Base-by-base conservation (phyloP, 176 grass and related monocot species). In the Juncus inflexus region DNA sequence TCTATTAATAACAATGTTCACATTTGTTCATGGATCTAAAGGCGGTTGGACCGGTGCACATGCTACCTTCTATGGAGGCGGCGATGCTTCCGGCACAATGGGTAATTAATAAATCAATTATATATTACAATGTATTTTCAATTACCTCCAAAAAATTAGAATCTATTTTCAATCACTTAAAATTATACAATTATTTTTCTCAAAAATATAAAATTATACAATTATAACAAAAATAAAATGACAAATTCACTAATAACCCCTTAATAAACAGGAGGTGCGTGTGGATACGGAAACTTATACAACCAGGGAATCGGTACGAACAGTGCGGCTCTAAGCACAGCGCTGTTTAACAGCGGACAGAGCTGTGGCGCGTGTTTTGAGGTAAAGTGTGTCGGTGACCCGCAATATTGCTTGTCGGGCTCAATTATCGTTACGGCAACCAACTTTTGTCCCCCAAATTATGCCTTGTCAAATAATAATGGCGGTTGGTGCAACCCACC, bases 231-330 rank as follows among this genome's bases (percentile, higher is more conserved):
- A 10, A 61, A 8, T 65, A 2, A 7, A 64, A 16, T 15, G 40
- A 3, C 0, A 12, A 67, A 11, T 13, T 70, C 39, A 59, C 39
- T 42, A 12, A 12, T 35, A 50, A 50, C 6, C 12, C 6, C 54
- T 12, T 71, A 38, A 36, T 36, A 42, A 71, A 56, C 70, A 96
- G 92, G 92, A 71, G 92, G 92, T 8, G 92, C 92, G 3, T 96
- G 92, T 79, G 92, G 92, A 10, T 96, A 96, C 51, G 92, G 92
- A 12, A 90, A 96, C 76, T 70, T 96, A 80, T 88, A 96, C 82
- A 91, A 80, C 69, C 50, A 69, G 1, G 92, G 92, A 38, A 88
- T 86, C 43, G 92, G 92, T 15, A 97, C 87, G 5, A 91, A 81
- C 85, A 86, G 87, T 8, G 92, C 92, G 49, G 92, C 92, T 54